Base-by-base conservation (phyloP, 2,329 filamentous ascomycete species). In the Colletotrichum shisoi region DNA sequence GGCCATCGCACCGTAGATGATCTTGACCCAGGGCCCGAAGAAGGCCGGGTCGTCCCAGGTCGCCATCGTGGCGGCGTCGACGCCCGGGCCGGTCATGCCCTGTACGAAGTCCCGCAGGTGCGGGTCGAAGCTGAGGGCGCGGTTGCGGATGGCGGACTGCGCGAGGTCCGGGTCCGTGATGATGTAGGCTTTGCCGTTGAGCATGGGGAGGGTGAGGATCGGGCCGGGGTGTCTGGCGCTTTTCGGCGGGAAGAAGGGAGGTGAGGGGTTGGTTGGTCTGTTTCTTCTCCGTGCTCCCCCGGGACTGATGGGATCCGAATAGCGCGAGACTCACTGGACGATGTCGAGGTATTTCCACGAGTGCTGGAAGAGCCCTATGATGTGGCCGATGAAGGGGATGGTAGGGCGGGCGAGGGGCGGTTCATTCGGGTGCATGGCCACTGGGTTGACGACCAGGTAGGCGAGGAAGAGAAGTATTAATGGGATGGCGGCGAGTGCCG, bases 331-430 rank as follows among this genome's bases (percentile, higher is more conserved):
- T 40, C 70, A 82, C 80, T 78, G 76, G 17, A 82, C 31, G 21
- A 72, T 76, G 21, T 72, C 70, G 58, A 76, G 73, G 59, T 82
- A 83, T 49, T 74, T 71, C 48, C 75, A 72, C 58, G 78, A 75
- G 56, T 75, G 71, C 51, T 74, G 70, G 37, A 82, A 70, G 70
- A 83, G 74, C 4, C 79, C 79, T 34, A 84, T 71, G n/a, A 83
- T 74, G 70, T 84, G 82, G 1, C 82, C 82, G 52, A 84, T 68
- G 39, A 80, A 73, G 0, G 82, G 83, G 39, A 84, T 74, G n/a
- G 51, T 73, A 1, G 79, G 74, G 24, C 76, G 76, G n/a, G 83
- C 31, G 0, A 79, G 61, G 3, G 81, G 80, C 9, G 82, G 82
- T 63, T 84, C 82, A 52, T 74, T 71, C 5, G 76, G 71, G 51